Percentiles rank a stretch among this genome's conserved stretches.
These are phyloP conservation scores for Leccinum longicurvipes DNA, from an alignment of 768 basidiomycete species.

Conservation along the genomic window DNA sequence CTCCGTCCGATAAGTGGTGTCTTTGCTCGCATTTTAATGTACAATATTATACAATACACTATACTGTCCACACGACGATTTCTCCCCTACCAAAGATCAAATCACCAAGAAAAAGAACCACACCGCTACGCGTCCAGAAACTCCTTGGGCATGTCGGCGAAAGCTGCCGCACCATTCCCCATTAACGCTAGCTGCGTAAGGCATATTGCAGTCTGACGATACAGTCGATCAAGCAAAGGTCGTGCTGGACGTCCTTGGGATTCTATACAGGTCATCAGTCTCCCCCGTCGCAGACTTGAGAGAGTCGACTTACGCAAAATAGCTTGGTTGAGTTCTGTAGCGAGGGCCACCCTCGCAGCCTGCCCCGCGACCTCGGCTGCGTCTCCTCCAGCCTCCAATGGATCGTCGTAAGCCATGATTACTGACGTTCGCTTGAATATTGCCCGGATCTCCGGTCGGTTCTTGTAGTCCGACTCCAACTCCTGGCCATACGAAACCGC, in stretches of 20 bases:
- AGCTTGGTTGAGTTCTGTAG: conserved; percentile 76
- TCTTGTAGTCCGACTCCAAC: conserved; percentile 65
- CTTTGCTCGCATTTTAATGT: conserved; percentile 7
- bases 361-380: conserved; percentile 67
- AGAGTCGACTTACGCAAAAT: conserved; percentile 62
- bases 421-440: conserved; percentile 74
- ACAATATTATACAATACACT: conserved; percentile 16
- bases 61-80: conserved; percentile 6
- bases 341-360: conserved; percentile 60
- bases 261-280: conserved; percentile 40
- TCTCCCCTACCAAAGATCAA: not conserved
- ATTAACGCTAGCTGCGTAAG: conserved; percentile 68
- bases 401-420: conserved; percentile 78
- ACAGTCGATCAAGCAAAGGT: conserved; percentile 73
- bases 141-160: conserved; percentile 75
- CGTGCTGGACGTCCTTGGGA: conserved; percentile 72
- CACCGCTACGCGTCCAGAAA: conserved; percentile 48
- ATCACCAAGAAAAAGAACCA: not conserved
- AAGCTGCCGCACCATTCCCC: conserved; percentile 75
- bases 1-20: conserved; percentile 9
- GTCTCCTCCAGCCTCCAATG: conserved; percentile 60
- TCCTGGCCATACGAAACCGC: conserved; percentile 75
- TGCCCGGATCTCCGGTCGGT: conserved; percentile 58
- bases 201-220: conserved; percentile 68
- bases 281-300: not conserved